Evolutionary conservation across 768 basidiomycete species (phyloP).

Genomic region (Mycena vitilis): DNA sequence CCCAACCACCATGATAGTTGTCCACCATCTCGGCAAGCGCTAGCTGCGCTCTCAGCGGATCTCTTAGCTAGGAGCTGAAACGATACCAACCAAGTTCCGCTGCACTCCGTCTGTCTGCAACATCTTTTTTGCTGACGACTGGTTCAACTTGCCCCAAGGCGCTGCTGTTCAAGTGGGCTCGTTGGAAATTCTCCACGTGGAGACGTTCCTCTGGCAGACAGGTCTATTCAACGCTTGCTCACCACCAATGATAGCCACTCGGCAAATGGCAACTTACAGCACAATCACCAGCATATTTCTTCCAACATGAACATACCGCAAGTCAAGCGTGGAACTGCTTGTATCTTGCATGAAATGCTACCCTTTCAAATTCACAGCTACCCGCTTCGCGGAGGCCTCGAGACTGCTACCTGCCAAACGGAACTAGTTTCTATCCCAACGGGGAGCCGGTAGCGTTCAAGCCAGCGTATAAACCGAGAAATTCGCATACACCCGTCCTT

Average conservation of each 20-base stretch:
- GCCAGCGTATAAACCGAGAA: no score
- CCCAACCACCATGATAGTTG: constrained; percentile 30
- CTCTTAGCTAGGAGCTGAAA: constrained; percentile 62
- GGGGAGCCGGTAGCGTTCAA: no score
- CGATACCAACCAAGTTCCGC: constrained; percentile 47
- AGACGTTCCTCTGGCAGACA: constrained; percentile 50
- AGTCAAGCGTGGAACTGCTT: constrained; percentile 9
- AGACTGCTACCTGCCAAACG: constrained; percentile 54
- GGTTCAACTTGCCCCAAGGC: constrained; percentile 20
- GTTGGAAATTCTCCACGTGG: constrained; percentile 61
- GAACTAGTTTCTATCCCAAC: no score
- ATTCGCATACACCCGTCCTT: no score
- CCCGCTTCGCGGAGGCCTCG: constrained; percentile 55
- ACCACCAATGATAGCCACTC: no score
- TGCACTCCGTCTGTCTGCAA: constrained; percentile 17
- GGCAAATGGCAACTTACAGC: constrained; percentile 39
- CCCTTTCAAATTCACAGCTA: constrained; percentile 44
- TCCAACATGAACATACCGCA: no score
- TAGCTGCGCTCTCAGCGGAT: constrained; percentile 64
- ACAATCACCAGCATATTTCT: no score
- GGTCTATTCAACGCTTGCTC: no score
- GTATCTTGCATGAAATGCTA: background rate
- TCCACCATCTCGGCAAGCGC: constrained; percentile 61
- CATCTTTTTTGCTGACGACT: background rate
- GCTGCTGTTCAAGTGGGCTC: constrained; percentile 46